Conservation (phyloP, 2,329 filamentous ascomycete genomes). For the Penicillium digitatum region DNA sequence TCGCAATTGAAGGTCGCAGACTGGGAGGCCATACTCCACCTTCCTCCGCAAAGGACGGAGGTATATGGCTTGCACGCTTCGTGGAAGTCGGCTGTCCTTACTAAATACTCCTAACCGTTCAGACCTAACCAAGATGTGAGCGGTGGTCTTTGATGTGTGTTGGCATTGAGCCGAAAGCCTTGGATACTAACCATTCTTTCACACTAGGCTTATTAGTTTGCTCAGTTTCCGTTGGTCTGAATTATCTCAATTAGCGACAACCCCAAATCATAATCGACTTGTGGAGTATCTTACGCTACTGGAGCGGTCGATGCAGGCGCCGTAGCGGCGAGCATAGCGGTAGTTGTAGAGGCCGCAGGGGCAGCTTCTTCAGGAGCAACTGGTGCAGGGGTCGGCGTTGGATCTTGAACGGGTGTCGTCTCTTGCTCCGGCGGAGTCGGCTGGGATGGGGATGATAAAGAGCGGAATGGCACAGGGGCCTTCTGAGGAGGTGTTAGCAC, state of each 20-base stretch:
- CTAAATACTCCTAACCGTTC: slow-evolving; percentile 36
- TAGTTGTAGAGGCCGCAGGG: neutral
- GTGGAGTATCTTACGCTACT: slow-evolving; percentile 11
- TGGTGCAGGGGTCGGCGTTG: slow-evolving; percentile 2
- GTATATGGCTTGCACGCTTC: slow-evolving; percentile 80
- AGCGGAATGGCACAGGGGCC: slow-evolving; percentile 17
- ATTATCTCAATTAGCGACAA: slow-evolving; percentile 6
- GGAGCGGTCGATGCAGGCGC: slow-evolving; percentile 1
- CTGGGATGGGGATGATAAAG: slow-evolving; percentile 22
- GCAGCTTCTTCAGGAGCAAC: neutral
- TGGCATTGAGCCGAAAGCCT: neutral
- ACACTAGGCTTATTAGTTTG: slow-evolving; percentile 14
- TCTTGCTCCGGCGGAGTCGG: slow-evolving; percentile 15
- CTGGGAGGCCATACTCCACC: slow-evolving; percentile 71
- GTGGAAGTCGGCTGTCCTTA: slow-evolving; percentile 59
- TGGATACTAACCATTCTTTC: slow-evolving; percentile 32
- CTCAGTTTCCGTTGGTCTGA: slow-evolving; percentile 14
- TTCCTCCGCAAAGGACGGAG: slow-evolving; percentile 75
- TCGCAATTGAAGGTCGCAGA: slow-evolving; percentile 86
- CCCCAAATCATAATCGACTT: neutral
- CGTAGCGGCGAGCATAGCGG: neutral
- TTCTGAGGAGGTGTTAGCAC: slow-evolving; percentile 3
- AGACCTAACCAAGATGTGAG: slow-evolving; percentile 27
- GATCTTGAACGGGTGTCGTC: slow-evolving; percentile 6
- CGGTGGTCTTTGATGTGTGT: neutral